Evolutionary conservation across 2,329 filamentous ascomycete species (phyloP).

Genomic region (Cryphonectria japonica): DNA sequence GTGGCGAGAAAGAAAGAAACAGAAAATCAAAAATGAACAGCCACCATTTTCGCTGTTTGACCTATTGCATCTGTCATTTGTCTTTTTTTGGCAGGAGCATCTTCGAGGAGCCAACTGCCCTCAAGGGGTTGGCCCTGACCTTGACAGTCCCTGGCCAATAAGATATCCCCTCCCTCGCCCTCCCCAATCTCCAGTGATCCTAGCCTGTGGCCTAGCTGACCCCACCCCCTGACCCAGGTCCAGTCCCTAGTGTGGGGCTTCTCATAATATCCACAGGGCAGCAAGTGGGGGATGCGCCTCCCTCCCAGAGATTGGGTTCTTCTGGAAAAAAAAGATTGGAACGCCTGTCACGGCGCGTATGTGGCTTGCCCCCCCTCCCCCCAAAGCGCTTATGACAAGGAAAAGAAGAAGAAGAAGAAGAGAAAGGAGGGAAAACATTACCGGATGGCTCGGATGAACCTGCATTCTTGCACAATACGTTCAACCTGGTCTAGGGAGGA

Average conservation of each 20-base stretch:
- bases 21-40: no score
- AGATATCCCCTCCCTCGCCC: neutral
- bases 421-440: neutral
- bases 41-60: no score
- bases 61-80: neutral
- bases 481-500: neutral
- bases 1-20: no score
- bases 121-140: constrained; percentile 1
- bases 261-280: neutral
- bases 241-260: neutral
- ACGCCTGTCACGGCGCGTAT: neutral
- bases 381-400: neutral
- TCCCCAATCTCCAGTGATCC: constrained; percentile 25
- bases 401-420: neutral
- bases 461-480: neutral
- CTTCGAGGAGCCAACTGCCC: constrained; percentile 6
- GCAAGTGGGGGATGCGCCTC: neutral
- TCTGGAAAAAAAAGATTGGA: neutral
- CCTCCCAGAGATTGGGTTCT: neutral
- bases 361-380: neutral
- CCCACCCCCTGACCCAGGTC: constrained; percentile 24
- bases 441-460: neutral
- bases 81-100: constrained; percentile 16
- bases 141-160: constrained; percentile 12
- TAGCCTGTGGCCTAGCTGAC: neutral